Evolutionary conservation across 1,139 yeast species (phyloP), one percentile per base, ranked within the genome.

Genomic region (Nakaseomyces nivariensis): DNA sequence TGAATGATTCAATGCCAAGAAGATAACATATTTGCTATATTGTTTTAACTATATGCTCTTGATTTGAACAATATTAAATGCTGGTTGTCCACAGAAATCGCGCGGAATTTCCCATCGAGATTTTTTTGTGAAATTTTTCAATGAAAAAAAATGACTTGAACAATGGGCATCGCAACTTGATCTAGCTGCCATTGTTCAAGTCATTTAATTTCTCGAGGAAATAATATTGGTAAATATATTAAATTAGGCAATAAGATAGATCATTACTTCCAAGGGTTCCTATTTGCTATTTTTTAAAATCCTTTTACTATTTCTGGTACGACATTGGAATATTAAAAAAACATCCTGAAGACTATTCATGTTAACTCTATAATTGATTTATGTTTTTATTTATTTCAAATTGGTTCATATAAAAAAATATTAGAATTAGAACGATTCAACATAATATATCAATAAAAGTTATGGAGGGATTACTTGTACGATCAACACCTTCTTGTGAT

Each of bases 401-500:
- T 3, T 33, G 36, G 36, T 33, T 33, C 13, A 33, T 33, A 33
- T 33, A 33, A 33, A 13, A 36, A 36, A 17, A n/a, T n/a, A n/a
- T n/a, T n/a, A n/a, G n/a, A 17, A 17, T 17, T 17, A 17, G 22
- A 17, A 17, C 22, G 22, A 17, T 17, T 17, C 22, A 17, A 17
- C 22, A 3, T 17, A 17, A 17, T 17, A 17, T 36, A 17, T 36
- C 38, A 7, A 5, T 8, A 33, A 11, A 5, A 8, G 32, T 7
- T n/a, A 43, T 41, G 44, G 34, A 1, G 24, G 25, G 29, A 4
- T 27, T 27, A 22, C 1, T 29, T 6, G 24, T 29, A 29, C 34
- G 44, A 41, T 41, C 44, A 5, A n/a, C 26, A 4, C 37, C 37
- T 10, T 10, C 36, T 5, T 67, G 70, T 52, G 50, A 55, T 0